phyloP scores from a whole-genome alignment of 2,329 filamentous ascomycete species.

The Catunica adiposa region DNA sequence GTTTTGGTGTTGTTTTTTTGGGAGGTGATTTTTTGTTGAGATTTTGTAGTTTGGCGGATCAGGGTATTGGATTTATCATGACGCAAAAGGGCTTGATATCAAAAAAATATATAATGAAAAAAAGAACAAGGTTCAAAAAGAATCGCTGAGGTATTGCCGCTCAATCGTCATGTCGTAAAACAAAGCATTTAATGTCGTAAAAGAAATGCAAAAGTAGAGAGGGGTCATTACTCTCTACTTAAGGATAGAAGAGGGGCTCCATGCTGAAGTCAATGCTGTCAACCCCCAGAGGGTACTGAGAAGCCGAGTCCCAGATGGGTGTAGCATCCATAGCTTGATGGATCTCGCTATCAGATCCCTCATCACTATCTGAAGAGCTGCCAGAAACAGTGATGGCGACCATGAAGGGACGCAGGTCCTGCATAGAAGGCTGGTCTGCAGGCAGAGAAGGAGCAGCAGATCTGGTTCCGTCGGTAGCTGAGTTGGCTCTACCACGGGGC shows the following conservation, averaged over 20 bases:
- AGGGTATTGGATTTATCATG: background rate
- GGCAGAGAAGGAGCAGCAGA: background rate
- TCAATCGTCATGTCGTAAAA: conserved; percentile 1
- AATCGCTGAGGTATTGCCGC: conserved; percentile 1
- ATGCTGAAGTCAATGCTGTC: background rate
- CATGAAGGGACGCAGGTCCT: conserved; percentile 12
- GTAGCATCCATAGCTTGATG: background rate
- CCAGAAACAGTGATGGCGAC: conserved; percentile 3
- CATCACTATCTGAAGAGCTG: background rate
- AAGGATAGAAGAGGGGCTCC: background rate
- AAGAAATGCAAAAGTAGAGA: background rate
- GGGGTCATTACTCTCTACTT: background rate
- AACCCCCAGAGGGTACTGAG: background rate
- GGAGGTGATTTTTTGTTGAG: conserved; percentile 8
- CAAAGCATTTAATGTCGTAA: conserved; percentile 7
- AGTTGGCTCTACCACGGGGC: conserved; percentile 24
- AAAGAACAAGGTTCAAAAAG: background rate
- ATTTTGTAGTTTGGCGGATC: background rate
- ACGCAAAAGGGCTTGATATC: conserved; percentile 2
- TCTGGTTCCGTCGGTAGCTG: conserved; percentile 13
- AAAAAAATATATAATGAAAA: background rate
- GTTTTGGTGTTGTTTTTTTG: background rate
- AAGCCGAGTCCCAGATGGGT: background rate
- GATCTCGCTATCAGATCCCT: background rate
- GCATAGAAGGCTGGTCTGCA: conserved; percentile 8